Evolutionary conservation across 108 stramenopile species (phyloP).

Genomic region (Cyclotella cryptica): DNA sequence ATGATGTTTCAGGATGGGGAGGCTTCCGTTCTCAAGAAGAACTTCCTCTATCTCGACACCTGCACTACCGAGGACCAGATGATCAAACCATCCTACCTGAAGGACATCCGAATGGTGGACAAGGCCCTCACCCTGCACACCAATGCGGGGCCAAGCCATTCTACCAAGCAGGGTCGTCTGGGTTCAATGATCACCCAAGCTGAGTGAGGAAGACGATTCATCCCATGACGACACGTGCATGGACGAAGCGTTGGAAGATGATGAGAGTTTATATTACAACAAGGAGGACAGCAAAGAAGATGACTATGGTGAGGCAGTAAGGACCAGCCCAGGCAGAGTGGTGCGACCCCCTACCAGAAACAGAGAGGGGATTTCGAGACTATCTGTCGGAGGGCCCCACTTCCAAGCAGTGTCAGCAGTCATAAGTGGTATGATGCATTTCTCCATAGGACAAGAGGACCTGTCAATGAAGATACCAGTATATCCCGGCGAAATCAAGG

Average conservation of each 20-base stretch:
- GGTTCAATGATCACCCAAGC: background rate
- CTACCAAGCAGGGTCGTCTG: background rate
- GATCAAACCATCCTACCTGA: constrained; percentile 18
- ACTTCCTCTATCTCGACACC: constrained; percentile 33
- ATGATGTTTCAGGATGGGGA: constrained; percentile 1
- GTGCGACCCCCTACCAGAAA: too few relatives aligned
- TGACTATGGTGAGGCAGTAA: too few relatives aligned
- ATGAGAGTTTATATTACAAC: background rate
- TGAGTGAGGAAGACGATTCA: background rate
- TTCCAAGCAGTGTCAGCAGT: too few relatives aligned
- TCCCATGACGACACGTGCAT: background rate
- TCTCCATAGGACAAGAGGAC: too few relatives aligned
- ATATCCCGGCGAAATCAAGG: too few relatives aligned
- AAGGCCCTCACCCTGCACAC: constrained; percentile 1
- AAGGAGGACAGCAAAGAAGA: background rate
- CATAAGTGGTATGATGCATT: too few relatives aligned
- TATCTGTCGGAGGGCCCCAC: too few relatives aligned
- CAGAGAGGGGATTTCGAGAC: too few relatives aligned
- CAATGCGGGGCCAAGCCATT: background rate
- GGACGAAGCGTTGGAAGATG: background rate
- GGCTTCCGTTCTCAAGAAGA: background rate
- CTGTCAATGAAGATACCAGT: too few relatives aligned
- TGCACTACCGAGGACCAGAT: constrained; percentile 49
- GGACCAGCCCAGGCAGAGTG: too few relatives aligned
- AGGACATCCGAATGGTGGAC: constrained; percentile 23